Evolutionary conservation across 2,329 filamentous ascomycete species (phyloP).

Genomic region (Seiridium unicorne): DNA sequence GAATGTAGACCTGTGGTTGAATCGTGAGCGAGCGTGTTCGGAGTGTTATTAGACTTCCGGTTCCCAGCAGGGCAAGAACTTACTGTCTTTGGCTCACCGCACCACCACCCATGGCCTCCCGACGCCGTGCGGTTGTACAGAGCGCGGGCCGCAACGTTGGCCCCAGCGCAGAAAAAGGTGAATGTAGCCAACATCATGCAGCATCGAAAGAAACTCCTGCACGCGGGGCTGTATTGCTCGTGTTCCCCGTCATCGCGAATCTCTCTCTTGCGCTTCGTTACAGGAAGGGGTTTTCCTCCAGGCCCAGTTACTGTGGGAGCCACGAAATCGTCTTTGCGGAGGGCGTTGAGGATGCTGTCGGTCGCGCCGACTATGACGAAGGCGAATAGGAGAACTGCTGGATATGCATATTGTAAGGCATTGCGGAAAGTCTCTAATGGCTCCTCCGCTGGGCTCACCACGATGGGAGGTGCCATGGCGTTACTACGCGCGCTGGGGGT

Average conservation of each 20-base stretch:
- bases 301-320: slow-evolving; percentile 65
- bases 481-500: slow-evolving; percentile 15
- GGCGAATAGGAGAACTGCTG: slow-evolving; percentile 48
- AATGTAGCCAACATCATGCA: slow-evolving; percentile 68
- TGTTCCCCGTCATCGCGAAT: slow-evolving; percentile 42
- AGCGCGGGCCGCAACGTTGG: slow-evolving; percentile 72
- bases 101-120: slow-evolving; percentile 28
- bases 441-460: slow-evolving; percentile 24
- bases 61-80: slow-evolving; percentile 7
- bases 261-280: slow-evolving; percentile 56
- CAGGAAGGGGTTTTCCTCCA: slow-evolving; percentile 83
- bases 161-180: slow-evolving; percentile 74
- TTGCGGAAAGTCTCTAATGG: slow-evolving; percentile 42
- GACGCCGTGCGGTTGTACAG: slow-evolving; percentile 49
- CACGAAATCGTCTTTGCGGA: slow-evolving; percentile 45
- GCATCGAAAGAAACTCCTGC: slow-evolving; percentile 66
- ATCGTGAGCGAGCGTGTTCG: too few relatives aligned
- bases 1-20: slow-evolving; percentile 70
- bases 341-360: slow-evolving; percentile 52
- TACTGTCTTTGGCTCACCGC: slow-evolving; percentile 29
- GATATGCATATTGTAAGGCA: slow-evolving; percentile 49
- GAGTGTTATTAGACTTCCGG: not conserved
- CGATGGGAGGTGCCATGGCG: slow-evolving; percentile 26
- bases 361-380: slow-evolving; percentile 50
- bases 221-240: slow-evolving; percentile 34